Base-by-base conservation (phyloP, 1,139 yeast species). In the Blastobotrys arbuscula region DNA sequence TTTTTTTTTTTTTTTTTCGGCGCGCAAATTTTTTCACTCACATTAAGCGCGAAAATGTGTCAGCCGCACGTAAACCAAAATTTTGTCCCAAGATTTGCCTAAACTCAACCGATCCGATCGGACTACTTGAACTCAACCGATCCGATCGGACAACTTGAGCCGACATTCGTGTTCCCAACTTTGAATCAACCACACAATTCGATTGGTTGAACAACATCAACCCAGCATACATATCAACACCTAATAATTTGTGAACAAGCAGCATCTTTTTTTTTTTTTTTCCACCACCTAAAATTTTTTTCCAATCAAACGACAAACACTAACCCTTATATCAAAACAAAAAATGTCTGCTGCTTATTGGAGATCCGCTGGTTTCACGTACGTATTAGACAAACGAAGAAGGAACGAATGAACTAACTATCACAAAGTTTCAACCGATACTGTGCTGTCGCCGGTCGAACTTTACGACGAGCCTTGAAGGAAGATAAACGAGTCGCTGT, bases 401-500 rank as follows among this genome's bases (percentile, higher is more conserved):
- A 21, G 16, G 9, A 18, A 18, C 13, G 8, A 18, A 19, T 39
- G 24, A 45, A 53, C 58, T 60, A 57, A 54, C 58, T 13, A 21
- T 28, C 4, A 9, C 10, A 3, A 55, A 78, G 82, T 59, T 81
- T 84, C 76, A 87, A 87, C 85, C 86, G 83, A 71, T 92, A 92
- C 72, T 77, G 90, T 71, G 81, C 96, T 61, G 79, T 92, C 66
- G 87, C 96, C 62, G 96, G 97, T 67, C 82, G 81, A 69, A 79
- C 95, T 55, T 79, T 88, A 65, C 89, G 97, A 76, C 76, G 78
- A 62, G 84, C 97, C 49, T 80, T 92, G 69, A 92, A 92, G 78
- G 83, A 90, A 59, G 96, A 90, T 64, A 70, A 80, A 69, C 86
- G 85, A 70, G 83, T 79, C 56, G 78, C 75, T 58, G 86, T 83